A percentile compares a stretch with the other conserved stretches of the same genome.
phyloP scores from a whole-genome alignment of 2,329 filamentous ascomycete genomes.

The Arthrobotrys iridis region DNA sequence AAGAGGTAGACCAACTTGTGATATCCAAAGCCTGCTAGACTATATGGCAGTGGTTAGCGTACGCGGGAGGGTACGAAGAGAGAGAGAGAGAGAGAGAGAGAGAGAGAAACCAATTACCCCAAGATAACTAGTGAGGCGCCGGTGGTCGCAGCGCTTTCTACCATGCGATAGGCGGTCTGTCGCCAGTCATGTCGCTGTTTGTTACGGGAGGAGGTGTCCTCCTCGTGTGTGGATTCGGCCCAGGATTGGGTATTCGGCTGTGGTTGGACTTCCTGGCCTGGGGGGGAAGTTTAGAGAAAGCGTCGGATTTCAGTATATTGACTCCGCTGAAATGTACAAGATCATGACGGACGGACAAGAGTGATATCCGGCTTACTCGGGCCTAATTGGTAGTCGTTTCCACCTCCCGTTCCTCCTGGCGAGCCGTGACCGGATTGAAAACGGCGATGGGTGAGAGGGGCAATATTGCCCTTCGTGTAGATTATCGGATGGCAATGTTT shows the following conservation, averaged over 20 bases:
- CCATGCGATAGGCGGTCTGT: conserved; percentile 69
- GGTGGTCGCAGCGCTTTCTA: conserved; percentile 78
- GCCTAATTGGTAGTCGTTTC: conserved; percentile 57
- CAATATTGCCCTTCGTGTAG: neutral
- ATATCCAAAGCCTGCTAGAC: conserved; percentile 76
- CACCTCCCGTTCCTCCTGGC: conserved; percentile 50
- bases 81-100: conserved; percentile 35
- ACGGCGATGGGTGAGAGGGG: neutral
- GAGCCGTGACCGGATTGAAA: conserved; percentile 42
- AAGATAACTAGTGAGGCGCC: conserved; percentile 78
- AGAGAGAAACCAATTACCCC: conserved; percentile 65
- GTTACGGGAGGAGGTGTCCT: conserved; percentile 1
- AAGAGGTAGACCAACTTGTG: conserved; percentile 67
- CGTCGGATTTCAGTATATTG: conserved; percentile 17
- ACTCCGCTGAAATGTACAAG: neutral
- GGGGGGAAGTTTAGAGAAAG: conserved; percentile 12
- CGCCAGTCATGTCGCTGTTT: conserved; percentile 39
- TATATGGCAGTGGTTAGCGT: conserved; percentile 17
- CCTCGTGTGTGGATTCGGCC: conserved; percentile 32
- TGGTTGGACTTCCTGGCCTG: conserved; percentile 56
- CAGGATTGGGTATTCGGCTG: conserved; percentile 56
- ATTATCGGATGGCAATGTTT: neutral
- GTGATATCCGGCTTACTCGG: conserved; percentile 52
- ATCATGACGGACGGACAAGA: conserved; percentile 5
- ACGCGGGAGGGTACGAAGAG: neutral